Conservation (phyloP, 176 grass and related monocot genomes). For the Oryza glaberrima region DNA sequence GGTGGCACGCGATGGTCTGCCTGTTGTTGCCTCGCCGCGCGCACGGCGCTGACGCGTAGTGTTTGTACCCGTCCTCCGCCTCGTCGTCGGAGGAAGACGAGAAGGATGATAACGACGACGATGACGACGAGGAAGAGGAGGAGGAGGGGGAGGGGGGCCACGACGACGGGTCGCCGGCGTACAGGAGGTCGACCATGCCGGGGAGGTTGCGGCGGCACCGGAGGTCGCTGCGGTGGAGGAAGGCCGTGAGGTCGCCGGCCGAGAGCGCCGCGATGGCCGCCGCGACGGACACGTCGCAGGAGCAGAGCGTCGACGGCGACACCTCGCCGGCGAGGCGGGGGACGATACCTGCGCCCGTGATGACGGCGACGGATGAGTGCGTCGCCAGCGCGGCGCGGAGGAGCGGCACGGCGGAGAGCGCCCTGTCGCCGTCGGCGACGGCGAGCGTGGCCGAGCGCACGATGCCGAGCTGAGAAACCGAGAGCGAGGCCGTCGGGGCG, state of each 20-base stretch:
- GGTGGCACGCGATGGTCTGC: constrained; percentile 55
- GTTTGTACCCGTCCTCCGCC: neutral
- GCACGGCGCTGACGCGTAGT: neutral
- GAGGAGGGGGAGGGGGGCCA: constrained; percentile 25
- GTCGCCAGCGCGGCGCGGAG: constrained; percentile 35
- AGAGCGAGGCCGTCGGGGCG: constrained; percentile 46
- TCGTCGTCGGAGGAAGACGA: constrained; percentile 44
- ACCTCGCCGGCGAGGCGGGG: constrained; percentile 61
- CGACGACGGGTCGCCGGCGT: constrained; percentile 7
- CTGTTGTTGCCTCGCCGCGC: neutral
- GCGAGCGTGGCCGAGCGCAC: constrained; percentile 42
- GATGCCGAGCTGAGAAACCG: constrained; percentile 62
- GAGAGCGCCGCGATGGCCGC: constrained; percentile 58
- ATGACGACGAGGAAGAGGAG: neutral
- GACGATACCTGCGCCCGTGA: neutral
- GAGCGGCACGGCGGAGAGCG: constrained; percentile 47
- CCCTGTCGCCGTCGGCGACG: constrained; percentile 29
- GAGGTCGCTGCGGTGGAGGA: constrained; percentile 42
- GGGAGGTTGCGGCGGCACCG: constrained; percentile 34
- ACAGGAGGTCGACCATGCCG: constrained; percentile 63
- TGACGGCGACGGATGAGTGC: constrained; percentile 58
- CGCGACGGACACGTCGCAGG: constrained; percentile 41
- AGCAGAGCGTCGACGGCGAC: constrained; percentile 58
- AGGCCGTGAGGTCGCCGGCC: constrained; percentile 53
- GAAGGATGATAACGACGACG: constrained; percentile 44